Evolutionary conservation across 2,329 filamentous ascomycete species (phyloP).

Genomic region (Monosporascus sp.): DNA sequence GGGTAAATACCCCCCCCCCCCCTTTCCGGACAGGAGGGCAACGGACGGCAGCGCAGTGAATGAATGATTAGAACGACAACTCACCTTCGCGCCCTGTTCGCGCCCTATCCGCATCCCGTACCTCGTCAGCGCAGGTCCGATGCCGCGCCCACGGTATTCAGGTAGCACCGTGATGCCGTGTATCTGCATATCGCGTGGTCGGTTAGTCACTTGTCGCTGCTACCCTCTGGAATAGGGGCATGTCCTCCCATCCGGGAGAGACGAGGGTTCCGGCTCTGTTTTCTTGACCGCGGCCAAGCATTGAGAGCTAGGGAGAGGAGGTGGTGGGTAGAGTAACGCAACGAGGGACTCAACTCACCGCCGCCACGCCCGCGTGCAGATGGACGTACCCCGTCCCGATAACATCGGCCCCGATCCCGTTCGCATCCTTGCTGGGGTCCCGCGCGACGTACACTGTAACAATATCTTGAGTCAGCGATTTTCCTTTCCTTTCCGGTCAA

Average conservation of each 20-base stretch:
- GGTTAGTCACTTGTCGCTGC: too few species aligned
- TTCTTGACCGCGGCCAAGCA: too few species aligned
- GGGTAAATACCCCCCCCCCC: too few species aligned
- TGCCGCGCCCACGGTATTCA: neutral
- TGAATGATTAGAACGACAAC: neutral
- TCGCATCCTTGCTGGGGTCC: neutral
- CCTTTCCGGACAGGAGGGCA: too few species aligned
- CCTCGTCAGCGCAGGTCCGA: neutral
- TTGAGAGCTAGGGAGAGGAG: too few species aligned
- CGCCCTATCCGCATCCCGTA: neutral
- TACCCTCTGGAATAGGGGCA: too few species aligned
- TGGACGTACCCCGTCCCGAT: slow-evolving; percentile 4
- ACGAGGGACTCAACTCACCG: neutral
- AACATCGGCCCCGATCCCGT: neutral
- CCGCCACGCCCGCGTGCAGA: neutral
- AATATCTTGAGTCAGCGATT: neutral
- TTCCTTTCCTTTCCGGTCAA: too few species aligned
- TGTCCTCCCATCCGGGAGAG: too few species aligned
- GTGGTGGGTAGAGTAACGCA: neutral
- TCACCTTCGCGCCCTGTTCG: neutral
- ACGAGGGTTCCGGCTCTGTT: too few species aligned
- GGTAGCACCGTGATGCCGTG: slow-evolving; percentile 3
- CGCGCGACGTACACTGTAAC: neutral
- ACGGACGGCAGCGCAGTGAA: too few species aligned
- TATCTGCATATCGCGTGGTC: neutral